Conservation (phyloP, 1,284 basidiomycete genomes). For the Melampsora larici-populina region DNA sequence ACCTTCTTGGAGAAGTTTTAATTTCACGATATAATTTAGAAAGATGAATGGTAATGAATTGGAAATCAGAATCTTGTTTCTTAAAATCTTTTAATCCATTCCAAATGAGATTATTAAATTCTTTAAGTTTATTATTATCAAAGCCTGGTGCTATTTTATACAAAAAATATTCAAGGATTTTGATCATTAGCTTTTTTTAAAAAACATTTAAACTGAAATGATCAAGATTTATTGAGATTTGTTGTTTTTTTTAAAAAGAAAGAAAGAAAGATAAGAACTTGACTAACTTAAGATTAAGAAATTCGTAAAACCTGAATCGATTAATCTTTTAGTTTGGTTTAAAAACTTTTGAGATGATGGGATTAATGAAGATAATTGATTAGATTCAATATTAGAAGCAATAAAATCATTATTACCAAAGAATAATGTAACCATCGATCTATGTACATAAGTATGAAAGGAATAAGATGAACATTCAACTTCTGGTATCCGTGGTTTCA, state of each 20-base stretch:
- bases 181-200: background rate
- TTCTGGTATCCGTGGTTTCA: too few species aligned
- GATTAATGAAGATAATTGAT: background rate
- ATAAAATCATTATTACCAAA: conserved; percentile 18
- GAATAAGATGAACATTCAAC: too few species aligned
- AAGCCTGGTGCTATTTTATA: conserved; percentile 3
- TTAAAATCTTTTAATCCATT: conserved; percentile 16
- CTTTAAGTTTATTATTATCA: background rate
- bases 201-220: too few species aligned
- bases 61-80: background rate
- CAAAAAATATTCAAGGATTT: background rate
- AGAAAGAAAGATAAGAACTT: background rate
- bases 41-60: too few species aligned
- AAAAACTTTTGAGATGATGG: background rate
- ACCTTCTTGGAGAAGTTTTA: too few species aligned
- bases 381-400: background rate
- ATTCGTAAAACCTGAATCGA: background rate
- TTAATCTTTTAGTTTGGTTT: conserved; percentile 8
- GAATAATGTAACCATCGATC: conserved; percentile 9
- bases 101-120: conserved; percentile 1
- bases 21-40: too few species aligned
- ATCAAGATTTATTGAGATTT: too few species aligned
- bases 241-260: too few species aligned
- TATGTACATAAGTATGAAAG: background rate
- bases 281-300: conserved; percentile 17